Conservation (phyloP, 2,329 filamentous ascomycete genomes). For the Penicillium sp. region DNA sequence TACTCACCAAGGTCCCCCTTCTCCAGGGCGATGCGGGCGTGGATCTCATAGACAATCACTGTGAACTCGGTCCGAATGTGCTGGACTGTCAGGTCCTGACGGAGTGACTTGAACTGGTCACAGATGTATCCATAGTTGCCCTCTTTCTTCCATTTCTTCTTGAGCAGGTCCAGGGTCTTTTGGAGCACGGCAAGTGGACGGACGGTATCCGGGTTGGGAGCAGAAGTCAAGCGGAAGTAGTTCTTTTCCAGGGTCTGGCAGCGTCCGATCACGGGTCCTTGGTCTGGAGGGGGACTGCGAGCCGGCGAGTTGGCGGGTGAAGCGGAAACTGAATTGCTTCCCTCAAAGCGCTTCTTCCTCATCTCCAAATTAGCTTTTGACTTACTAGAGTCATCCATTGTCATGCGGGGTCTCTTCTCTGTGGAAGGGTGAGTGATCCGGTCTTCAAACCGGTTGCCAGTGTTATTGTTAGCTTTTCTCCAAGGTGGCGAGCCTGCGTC, state of each 20-base stretch:
- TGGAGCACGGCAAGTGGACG: slow-evolving; percentile 75
- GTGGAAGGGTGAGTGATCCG: slow-evolving; percentile 63
- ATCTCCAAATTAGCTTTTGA: slow-evolving; percentile 81
- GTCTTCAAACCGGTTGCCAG: slow-evolving; percentile 59
- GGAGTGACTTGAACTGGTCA: slow-evolving; percentile 98
- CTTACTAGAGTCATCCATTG: slow-evolving; percentile 68
- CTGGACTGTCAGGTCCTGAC: slow-evolving; percentile 96
- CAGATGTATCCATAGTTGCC: slow-evolving; percentile 96
- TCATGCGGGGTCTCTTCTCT: slow-evolving; percentile 48
- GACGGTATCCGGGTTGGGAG: slow-evolving; percentile 81
- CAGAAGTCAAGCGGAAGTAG: slow-evolving; percentile 87
- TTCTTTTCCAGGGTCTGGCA: slow-evolving; percentile 83
- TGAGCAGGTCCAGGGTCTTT: slow-evolving; percentile 79
- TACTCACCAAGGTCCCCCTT: slow-evolving; percentile 99
- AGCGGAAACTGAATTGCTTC: slow-evolving; percentile 40
- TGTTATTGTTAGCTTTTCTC: slow-evolving; percentile 61
- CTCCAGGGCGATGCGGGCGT: slow-evolving; percentile 93
- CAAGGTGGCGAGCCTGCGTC: slow-evolving; percentile 61
- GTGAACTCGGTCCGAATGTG: slow-evolving; percentile 96
- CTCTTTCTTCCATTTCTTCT: slow-evolving; percentile 90
- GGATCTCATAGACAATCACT: slow-evolving; percentile 92
- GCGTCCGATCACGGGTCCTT: slow-evolving; percentile 75
- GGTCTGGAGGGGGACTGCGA: slow-evolving; percentile 40
- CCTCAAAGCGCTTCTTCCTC: slow-evolving; percentile 79
- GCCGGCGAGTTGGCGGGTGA: slow-evolving; percentile 47